Evolutionary conservation across 805 yeast species (phyloP).

Genomic region (Pichia rugopelliculosa): DNA sequence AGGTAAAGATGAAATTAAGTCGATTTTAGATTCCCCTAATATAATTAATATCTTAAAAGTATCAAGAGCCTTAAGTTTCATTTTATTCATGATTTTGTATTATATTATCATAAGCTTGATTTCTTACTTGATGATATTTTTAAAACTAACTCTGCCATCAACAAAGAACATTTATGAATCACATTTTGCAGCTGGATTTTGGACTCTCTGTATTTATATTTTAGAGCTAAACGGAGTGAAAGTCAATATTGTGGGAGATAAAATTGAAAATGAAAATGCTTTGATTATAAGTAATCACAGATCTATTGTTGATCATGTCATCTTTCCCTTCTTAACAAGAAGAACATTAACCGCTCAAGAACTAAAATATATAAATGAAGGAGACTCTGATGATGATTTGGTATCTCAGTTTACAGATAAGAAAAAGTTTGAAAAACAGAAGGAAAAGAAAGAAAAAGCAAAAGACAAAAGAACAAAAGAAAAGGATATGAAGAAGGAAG

Average conservation of each 20-base stretch:
- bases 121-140: constrained; percentile 11
- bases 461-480: neutral
- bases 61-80: constrained; percentile 17
- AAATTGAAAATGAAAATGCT: constrained; percentile 31
- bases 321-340: constrained; percentile 38
- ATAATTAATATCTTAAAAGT: constrained; percentile 8
- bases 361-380: neutral
- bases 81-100: constrained; percentile 16
- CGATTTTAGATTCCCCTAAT: constrained; percentile 1
- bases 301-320: constrained; percentile 58
- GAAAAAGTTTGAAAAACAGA: neutral
- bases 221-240: constrained; percentile 31
- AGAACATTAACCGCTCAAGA: constrained; percentile 12
- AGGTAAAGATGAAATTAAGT: constrained; percentile 5
- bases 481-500: constrained; percentile 1
- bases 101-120: constrained; percentile 15
- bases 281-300: constrained; percentile 50
- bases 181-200: constrained; percentile 25
- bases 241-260: constrained; percentile 38
- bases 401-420: neutral
- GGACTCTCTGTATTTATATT: constrained; percentile 27
- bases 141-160: constrained; percentile 20
- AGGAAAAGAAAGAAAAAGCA: neutral
- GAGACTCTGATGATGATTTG: constrained; percentile 2
- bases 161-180: constrained; percentile 16